phyloP scores from a whole-genome alignment of 225 moss, liverwort and hornwort species.

The Straminergon stramineum region DNA sequence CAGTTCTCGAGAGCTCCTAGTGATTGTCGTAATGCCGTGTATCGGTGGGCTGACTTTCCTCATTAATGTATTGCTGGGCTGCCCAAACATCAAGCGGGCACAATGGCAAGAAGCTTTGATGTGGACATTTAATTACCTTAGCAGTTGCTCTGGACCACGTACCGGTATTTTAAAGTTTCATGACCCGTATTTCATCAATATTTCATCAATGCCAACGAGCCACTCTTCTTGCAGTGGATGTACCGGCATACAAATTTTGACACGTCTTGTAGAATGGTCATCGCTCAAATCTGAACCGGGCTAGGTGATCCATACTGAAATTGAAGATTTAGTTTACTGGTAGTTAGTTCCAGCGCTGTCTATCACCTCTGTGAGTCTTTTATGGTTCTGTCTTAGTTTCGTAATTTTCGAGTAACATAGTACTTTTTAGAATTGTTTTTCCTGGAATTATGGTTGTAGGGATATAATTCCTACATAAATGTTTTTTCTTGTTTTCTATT shows the following conservation, averaged over 20 bases:
- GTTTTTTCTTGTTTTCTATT: not conserved
- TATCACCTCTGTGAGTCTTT: not conserved
- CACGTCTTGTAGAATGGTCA: not conserved
- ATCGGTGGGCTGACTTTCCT: not conserved
- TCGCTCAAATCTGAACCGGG: not conserved
- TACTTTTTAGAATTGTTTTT: not conserved
- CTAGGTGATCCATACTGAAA: not conserved
- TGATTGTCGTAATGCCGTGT: not conserved
- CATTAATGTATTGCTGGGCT: not conserved
- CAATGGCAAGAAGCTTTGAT: conserved; percentile 16
- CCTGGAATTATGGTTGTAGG: not conserved
- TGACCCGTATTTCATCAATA: not conserved
- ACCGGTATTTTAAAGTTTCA: conserved; percentile 10
- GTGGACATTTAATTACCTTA: not conserved
- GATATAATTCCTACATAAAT: not conserved
- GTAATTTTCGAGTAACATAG: not conserved
- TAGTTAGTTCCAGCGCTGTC: not conserved
- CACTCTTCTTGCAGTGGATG: conserved; percentile 3
- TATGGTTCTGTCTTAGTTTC: not conserved
- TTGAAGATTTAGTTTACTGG: not conserved
- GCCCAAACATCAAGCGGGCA: not conserved
- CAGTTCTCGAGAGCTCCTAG: not conserved
- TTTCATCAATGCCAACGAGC: not conserved
- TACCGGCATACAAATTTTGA: not conserved
- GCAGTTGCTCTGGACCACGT: conserved; percentile 14